Base-by-base conservation (phyloP, 306 rosid species). In the Abrus precatorius region DNA sequence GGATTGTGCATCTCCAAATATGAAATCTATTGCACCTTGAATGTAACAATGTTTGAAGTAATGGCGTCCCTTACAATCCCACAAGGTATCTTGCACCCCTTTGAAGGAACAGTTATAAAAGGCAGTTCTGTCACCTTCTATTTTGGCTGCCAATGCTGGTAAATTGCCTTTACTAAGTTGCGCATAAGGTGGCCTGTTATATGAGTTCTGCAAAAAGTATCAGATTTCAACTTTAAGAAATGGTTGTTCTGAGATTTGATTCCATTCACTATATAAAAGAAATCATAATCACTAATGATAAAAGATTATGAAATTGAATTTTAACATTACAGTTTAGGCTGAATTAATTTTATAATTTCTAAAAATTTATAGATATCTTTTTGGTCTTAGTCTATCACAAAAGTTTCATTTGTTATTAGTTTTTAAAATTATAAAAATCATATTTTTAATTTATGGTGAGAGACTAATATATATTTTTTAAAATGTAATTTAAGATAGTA, bases 11-110 rank as follows among this genome's bases (percentile, higher is more conserved):
- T 34, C 45, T 29, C 88, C 91, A 76, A 84, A 85, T 27, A 82
- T 82, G 73, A 87, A 80, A 69, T 87, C 91, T 0, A 41, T 11
- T 5, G 43, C 77, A 38, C 91, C 88, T 80, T 87, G 79, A 32
- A 87, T 76, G 56, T 85, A 80, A 63, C 85, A 79, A 0, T 76
- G 0, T 1, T 48, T 0, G 72, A 50, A 87, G 29, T 71, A 85
- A 82, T 87, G 91, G 27, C 77, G 88, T 8, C 88, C 88, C 0
- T 0, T 11, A 1, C 2, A 5, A 61, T 87, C 91, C 36, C 52
- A 59, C 11, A 87, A 33, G 2, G 88, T 87, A 63, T 85, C 91
- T 82, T 87, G 91, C 8, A 87, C 62, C 1, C 88, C 85, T 10
- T 49, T 2, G 36, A 85, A 82, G 4, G 72, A 32, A 33, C 88